phyloP scores from a whole-genome alignment of 2,329 filamentous ascomycete species.

The Aureobasidium zeae region DNA sequence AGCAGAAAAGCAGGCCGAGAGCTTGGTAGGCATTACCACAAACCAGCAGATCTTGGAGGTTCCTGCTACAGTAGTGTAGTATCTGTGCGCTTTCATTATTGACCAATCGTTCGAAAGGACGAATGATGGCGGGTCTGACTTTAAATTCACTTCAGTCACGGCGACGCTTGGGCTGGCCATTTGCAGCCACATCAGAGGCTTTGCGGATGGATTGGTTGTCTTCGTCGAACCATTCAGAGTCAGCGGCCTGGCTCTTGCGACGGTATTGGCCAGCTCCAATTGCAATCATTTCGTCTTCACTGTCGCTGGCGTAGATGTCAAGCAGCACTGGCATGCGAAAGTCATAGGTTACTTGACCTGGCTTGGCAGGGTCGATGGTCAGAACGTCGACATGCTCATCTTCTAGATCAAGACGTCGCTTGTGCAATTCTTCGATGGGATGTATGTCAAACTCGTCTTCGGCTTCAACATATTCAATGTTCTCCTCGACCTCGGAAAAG shows the following conservation, averaged over 20 bases:
- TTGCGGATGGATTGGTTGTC: slow-evolving; percentile 31
- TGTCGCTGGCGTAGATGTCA: slow-evolving; percentile 87
- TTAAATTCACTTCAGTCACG: slow-evolving; percentile 17
- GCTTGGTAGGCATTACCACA: too few species aligned
- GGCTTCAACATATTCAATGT: slow-evolving; percentile 88
- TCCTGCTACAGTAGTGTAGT: too few species aligned
- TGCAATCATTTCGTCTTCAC: slow-evolving; percentile 73
- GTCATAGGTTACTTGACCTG: slow-evolving; percentile 32
- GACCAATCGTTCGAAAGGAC: too few species aligned
- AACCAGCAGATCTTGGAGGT: too few species aligned
- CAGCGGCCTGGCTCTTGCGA: slow-evolving; percentile 69
- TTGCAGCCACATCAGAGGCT: slow-evolving; percentile 5
- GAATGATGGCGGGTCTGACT: neutral
- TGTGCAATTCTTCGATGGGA: slow-evolving; percentile 86
- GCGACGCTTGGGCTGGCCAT: slow-evolving; percentile 16
- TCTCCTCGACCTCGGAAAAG: slow-evolving; percentile 96
- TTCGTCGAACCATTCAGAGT: slow-evolving; percentile 55
- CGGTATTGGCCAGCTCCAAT: slow-evolving; percentile 73
- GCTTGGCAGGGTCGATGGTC: slow-evolving; percentile 58
- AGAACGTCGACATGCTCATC: slow-evolving; percentile 91
- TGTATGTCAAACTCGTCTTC: slow-evolving; percentile 99
- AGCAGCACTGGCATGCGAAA: slow-evolving; percentile 92
- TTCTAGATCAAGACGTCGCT: slow-evolving; percentile 79
- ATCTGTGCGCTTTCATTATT: too few species aligned
- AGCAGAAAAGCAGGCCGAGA: too few species aligned